Base-by-base conservation (phyloP, 805 yeast genomes). In the Saturnispora sanitii region DNA sequence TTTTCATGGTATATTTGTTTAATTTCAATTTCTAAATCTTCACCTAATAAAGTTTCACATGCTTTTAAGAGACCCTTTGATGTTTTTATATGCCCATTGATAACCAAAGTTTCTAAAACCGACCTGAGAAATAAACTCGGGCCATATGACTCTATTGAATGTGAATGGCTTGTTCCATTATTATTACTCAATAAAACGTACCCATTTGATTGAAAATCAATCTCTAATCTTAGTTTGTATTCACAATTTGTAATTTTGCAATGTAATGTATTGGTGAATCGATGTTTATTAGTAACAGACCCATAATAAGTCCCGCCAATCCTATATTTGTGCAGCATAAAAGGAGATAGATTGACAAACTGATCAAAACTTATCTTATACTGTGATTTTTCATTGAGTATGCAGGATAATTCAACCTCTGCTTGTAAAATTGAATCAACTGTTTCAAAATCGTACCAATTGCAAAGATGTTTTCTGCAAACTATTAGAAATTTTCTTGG, bases 251-350 rank as follows among this genome's bases (percentile, higher is more conserved):
- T 21, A 8, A 13, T n/a, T 34, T 40, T 40, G 17, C 42, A 40
- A 13, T 33, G 16, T 16, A 40, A 15, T 4, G 37, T 22, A 29
- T 34, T 34, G 6, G 42, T 16, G 34, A 28, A 34, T 12, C 27
- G 13, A 18, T 21, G n/a, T 25, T 40, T 40, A 9, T 34, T 34
- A 7, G 23, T 40, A 11, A 21, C 23, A 4, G 25, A 26, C 5
- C 26, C 22, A 21, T 40, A 40, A 20, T 40, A 40, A 23, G 34
- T 29, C 25, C 33, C 33, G n/a, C 11, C 16, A 15, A 40, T 34
- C 12, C 19, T 21, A 13, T 20, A 40, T 13, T 28, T 29, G 22
- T 33, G 42, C 16, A 34, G 33, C 4, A 40, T 25, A 13, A 40
- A 33, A 4, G 38, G 37, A 8, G 33, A 19, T 18, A 38, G 8